Base-by-base conservation (phyloP, 495 filamentous ascomycete genomes). In the Peziza echinospora region DNA sequence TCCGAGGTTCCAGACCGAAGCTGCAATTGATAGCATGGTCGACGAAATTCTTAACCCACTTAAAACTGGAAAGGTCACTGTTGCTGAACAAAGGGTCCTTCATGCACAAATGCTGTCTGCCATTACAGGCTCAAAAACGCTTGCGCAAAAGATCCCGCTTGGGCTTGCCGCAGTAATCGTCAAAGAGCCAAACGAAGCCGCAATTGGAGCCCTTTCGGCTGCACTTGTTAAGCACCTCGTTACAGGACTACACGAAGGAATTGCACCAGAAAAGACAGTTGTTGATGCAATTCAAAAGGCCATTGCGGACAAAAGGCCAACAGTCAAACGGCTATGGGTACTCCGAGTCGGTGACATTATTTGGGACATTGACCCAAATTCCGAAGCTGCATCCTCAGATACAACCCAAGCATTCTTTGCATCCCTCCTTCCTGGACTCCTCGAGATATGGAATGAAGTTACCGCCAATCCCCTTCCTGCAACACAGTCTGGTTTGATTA, bases 161-260 rank as follows among this genome's bases (percentile, higher is more conserved):
- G 72, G 70, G 6, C 66, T 96, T 23, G 68, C 76, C 13, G 62
- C 73, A 13, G 58, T 80, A 7, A 71, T 75, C 21, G 61, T 67
- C 2, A 89, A 92, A 47, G 89, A 97, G 62, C 75, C 82, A 5
- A 96, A 87, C 54, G 91, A 97, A 59, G 63, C 66, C 40, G 84
- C 84, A 26, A 62, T 89, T 5, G 70, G 67, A 43, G 76, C 82
- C n/a, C 81, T 92, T 56, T 69, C 80, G 9, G 64, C 69, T 19
- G 73, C 82, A 0, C 66, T 93, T 22, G 65, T 72, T 43, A 67
- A 67, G 41, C 77, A 82, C 52, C 60, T 81, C 24, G 53, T 58
- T 7, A 69, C 65, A 59, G 67, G 77, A 22, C 56, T 93, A 10
- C 52, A 65, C n/a, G 67, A 75, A 8, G 69, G 65, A 21, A 54